Conservation (phyloP, 1,139 yeast genomes). For the Geotrichum candidum region DNA sequence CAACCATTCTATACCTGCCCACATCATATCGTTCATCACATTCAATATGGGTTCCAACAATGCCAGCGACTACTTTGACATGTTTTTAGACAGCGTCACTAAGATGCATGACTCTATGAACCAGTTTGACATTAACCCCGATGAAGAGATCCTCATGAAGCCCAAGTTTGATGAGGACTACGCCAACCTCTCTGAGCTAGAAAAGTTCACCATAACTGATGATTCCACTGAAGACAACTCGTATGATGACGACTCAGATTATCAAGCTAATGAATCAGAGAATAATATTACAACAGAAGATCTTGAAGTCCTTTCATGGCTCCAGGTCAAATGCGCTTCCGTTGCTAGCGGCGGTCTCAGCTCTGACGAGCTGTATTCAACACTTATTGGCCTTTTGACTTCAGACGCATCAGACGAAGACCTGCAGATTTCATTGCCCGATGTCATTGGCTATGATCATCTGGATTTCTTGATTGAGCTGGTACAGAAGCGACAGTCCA, state of each 20-base stretch:
- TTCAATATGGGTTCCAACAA: background rate
- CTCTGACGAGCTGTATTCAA: slow-evolving; percentile 15
- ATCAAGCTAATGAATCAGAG: background rate
- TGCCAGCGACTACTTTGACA: slow-evolving; percentile 8
- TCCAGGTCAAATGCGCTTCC: slow-evolving; percentile 2
- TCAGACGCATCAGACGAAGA: slow-evolving; percentile 50
- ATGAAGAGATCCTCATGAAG: background rate
- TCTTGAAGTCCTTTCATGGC: slow-evolving; percentile 13
- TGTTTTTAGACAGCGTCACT: slow-evolving; percentile 15
- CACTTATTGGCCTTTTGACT: slow-evolving; percentile 29
- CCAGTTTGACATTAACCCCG: slow-evolving; percentile 7
- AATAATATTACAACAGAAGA: background rate
- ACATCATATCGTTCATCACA: background rate
- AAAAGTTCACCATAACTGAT: slow-evolving; percentile 13
- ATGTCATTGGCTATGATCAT: slow-evolving; percentile 78
- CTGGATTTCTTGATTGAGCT: slow-evolving; percentile 69
- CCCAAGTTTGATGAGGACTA: slow-evolving; percentile 10
- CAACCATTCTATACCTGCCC: background rate
- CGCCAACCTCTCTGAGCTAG: slow-evolving; percentile 6
- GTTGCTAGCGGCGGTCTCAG: slow-evolving; percentile 6
- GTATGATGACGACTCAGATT: background rate
- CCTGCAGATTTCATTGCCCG: slow-evolving; percentile 62
- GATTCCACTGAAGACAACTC: slow-evolving; percentile 1
- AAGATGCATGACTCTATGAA: slow-evolving; percentile 17
- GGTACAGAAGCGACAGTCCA: slow-evolving; percentile 29